Evolutionary conservation across 1,284 basidiomycete genomes (phyloP).

Genomic region (Microstroma glucosiphilum): DNA sequence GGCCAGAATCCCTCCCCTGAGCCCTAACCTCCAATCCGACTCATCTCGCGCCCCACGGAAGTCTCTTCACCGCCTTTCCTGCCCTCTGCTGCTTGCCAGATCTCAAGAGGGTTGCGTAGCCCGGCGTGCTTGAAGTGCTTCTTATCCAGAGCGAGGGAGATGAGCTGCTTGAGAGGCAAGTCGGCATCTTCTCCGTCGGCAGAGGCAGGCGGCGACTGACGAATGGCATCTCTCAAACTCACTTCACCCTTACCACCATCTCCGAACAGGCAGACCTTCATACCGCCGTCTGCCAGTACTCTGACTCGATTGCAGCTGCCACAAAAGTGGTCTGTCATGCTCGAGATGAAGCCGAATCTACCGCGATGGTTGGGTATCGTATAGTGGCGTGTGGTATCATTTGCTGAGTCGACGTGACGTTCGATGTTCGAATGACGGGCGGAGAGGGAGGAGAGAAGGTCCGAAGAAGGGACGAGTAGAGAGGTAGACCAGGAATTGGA

Average conservation of each 20-base stretch:
- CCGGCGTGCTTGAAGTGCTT: constrained; percentile 75
- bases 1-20: constrained; percentile 5
- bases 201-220: constrained; percentile 43
- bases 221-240: constrained; percentile 69
- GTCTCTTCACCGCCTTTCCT: constrained; percentile 14
- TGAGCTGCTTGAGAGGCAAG: constrained; percentile 60
- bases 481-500: constrained; percentile 63
- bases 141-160: constrained; percentile 63
- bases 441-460: constrained; percentile 26
- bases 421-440: constrained; percentile 13
- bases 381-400: constrained; percentile 76
- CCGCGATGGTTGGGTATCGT: constrained; percentile 66
- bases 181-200: constrained; percentile 53
- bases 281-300: constrained; percentile 78
- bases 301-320: constrained; percentile 74
- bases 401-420: constrained; percentile 59
- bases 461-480: constrained; percentile 15
- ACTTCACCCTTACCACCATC: constrained; percentile 61
- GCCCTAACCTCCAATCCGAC: constrained; percentile 66
- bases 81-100: constrained; percentile 22
- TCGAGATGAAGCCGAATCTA: constrained; percentile 70
- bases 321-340: constrained; percentile 76
- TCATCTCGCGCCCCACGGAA: constrained; percentile 59
- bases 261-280: constrained; percentile 84
- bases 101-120: constrained; percentile 30